These are phyloP conservation scores for Cytospora mali DNA, from an alignment of 2,329 filamentous ascomycete species.

Conservation along the genomic window DNA sequence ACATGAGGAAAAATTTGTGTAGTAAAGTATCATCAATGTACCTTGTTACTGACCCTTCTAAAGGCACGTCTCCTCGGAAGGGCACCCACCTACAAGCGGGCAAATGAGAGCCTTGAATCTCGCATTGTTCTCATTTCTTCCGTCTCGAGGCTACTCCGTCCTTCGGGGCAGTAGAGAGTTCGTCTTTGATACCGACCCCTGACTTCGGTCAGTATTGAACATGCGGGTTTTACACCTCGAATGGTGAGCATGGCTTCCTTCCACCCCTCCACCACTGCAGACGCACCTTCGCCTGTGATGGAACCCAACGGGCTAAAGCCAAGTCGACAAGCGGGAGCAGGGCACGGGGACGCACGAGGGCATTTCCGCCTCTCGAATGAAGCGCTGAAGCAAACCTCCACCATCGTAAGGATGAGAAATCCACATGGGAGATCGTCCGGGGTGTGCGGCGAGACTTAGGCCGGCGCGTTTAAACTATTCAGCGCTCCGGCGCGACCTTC, in stretches of 20 bases:
- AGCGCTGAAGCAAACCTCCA: conserved; percentile 22
- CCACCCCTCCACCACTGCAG: conserved; percentile 19
- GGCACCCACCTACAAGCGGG: conserved; percentile 15
- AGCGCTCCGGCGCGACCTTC: conserved; percentile 24
- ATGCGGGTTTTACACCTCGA: conserved; percentile 4
- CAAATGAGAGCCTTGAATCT: conserved; percentile 7
- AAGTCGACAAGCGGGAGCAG: conserved; percentile 23
- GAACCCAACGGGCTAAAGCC: conserved; percentile 15
- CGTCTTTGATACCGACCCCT: neutral
- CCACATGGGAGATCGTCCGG: conserved; percentile 27
- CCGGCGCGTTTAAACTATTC: conserved; percentile 18
- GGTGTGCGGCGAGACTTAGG: conserved; percentile 15
- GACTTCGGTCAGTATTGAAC: neutral
- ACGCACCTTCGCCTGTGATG: conserved; percentile 20
- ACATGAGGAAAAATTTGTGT: conserved; percentile 22
- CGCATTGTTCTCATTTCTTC: conserved; percentile 9
- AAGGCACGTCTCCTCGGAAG: neutral
- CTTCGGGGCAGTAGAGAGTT: neutral
- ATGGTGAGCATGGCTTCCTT: conserved; percentile 13
- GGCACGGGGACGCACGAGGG: conserved; percentile 25
- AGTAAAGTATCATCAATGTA: conserved; percentile 22
- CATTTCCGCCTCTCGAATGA: conserved; percentile 24
- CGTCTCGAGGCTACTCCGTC: conserved; percentile 15
- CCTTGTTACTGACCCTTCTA: neutral
- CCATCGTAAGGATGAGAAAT: conserved; percentile 22